phyloP scores from a whole-genome alignment of 2,329 filamentous ascomycete species.

The Paraphaeosphaeria sporulosa region DNA sequence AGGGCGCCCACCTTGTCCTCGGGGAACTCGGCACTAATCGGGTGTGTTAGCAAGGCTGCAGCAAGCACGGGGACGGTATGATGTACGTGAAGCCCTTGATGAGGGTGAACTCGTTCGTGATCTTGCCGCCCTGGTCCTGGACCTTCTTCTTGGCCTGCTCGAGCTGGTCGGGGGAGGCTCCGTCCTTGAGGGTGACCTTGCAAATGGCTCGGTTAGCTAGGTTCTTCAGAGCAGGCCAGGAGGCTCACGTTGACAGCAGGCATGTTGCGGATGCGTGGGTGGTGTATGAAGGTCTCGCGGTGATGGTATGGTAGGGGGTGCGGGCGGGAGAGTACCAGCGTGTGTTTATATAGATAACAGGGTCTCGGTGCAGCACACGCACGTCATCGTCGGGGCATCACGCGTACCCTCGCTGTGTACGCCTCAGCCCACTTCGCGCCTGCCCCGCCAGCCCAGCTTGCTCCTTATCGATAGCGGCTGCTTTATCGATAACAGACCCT shows the following conservation, averaged over 20 bases:
- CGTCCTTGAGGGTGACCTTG: constrained; percentile 81
- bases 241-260: constrained; percentile 46
- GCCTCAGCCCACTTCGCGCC: constrained; percentile 8
- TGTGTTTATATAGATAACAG: constrained; percentile 10
- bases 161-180: constrained; percentile 71
- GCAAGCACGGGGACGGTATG: background rate
- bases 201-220: constrained; percentile 1
- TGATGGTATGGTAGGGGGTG: constrained; percentile 12
- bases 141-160: constrained; percentile 80
- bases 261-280: constrained; percentile 35
- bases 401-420: constrained; percentile 8
- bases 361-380: constrained; percentile 7
- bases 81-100: constrained; percentile 94
- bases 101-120: constrained; percentile 82
- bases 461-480: constrained; percentile 45
- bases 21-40: constrained; percentile 74
- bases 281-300: background rate
- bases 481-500: constrained; percentile 47
- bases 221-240: background rate
- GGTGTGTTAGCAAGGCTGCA: constrained; percentile 15
- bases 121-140: constrained; percentile 78
- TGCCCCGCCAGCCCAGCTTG: constrained; percentile 22
- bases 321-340: constrained; percentile 1
- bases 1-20: constrained; percentile 72
- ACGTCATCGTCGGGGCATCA: constrained; percentile 22